Percentiles rank a stretch among this genome's conserved stretches.
These are phyloP conservation scores for Cercospora nicotianae DNA, from an alignment of 2,329 filamentous ascomycete species.

Conservation along the genomic window DNA sequence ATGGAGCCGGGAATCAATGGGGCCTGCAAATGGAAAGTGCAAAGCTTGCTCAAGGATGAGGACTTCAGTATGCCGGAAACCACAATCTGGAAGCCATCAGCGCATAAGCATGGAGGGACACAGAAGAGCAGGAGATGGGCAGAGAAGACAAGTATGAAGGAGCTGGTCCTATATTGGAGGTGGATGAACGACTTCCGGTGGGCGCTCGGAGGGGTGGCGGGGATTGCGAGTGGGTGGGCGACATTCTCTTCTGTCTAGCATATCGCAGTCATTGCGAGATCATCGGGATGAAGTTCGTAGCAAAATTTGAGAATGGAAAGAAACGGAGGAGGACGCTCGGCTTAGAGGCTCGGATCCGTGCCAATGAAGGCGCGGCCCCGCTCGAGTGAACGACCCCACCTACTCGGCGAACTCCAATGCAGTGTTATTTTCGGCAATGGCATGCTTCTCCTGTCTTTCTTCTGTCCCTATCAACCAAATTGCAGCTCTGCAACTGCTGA, in stretches of 20 bases:
- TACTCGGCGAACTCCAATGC: conserved; percentile 3
- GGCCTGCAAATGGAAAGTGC: conserved; percentile 43
- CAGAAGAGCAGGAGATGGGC: conserved; percentile 28
- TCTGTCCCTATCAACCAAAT: neutral
- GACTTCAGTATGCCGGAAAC: conserved; percentile 30
- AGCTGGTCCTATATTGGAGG: conserved; percentile 33
- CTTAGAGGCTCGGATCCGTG: neutral
- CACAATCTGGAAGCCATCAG: conserved; percentile 27
- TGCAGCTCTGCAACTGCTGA: neutral
- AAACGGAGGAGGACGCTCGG: conserved; percentile 1
- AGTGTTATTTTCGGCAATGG: neutral
- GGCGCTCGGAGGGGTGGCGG: conserved; percentile 28
- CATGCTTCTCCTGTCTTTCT: neutral
- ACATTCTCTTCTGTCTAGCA: conserved; percentile 21
- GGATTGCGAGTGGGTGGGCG: conserved; percentile 29
- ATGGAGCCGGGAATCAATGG: conserved; percentile 45
- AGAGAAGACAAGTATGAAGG: conserved; percentile 30
- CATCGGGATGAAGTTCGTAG: neutral
- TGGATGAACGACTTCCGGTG: conserved; percentile 32
- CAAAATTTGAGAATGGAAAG: neutral
- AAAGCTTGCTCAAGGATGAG: conserved; percentile 37
- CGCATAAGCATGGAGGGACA: conserved; percentile 30
- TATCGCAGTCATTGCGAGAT: neutral
- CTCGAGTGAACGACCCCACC: conserved; percentile 8
- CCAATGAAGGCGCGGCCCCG: neutral